Base-by-base conservation (phyloP, 2,329 filamentous ascomycete species). In the Anthostomella pinea region DNA sequence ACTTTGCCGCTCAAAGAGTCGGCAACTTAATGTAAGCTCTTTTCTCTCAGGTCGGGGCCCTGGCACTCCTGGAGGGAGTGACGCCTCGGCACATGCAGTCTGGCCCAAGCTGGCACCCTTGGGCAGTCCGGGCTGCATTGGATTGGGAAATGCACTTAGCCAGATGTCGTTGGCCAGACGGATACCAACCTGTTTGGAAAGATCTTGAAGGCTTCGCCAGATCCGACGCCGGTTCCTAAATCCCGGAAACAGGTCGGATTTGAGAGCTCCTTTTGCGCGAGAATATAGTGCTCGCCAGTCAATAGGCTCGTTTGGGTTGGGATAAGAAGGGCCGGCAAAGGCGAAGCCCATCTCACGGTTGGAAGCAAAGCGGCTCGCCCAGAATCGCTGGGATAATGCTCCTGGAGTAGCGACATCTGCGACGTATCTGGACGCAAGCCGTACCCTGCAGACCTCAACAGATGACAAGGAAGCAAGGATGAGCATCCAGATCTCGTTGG, bases 241-340 rank as follows among this genome's bases (percentile, higher is more conserved):
- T 4, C 51, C 51, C 9, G 38, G 40, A 26, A 45, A 46, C 5
- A 31, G 21, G 5, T 39, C 35, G 5, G 38, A 37, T 9, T 28
- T 49, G 18, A 49, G 32, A 27, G 41, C 45, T n/a, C 33, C 30
- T 25, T 35, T 43, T 15, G 37, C 38, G 20, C 38, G 41, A 15
- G 45, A 21, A 27, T 53, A 52, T 3, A 52, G 16, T 14, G 35
- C 21, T 13, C 49, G 47, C 51, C 49, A 53, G 16, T 51, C 33
- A 9, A 38, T 30, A 8, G 41, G 43, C 13, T 36, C 35, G 17
- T 33, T 11, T 13, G 49, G 45, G 4, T 35, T 27, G 14, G 25
- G 34, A 22, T 31, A 29, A 5, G 28, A 38, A 14, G 40, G 22
- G 5, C 38, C 39, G 21, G 47, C 47, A 26, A 52, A 53, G 8